Evolutionary conservation across 768 basidiomycete genomes (phyloP), one percentile per base, ranked within the genome.

Genomic region (Thelephora aurantiotincta): DNA sequence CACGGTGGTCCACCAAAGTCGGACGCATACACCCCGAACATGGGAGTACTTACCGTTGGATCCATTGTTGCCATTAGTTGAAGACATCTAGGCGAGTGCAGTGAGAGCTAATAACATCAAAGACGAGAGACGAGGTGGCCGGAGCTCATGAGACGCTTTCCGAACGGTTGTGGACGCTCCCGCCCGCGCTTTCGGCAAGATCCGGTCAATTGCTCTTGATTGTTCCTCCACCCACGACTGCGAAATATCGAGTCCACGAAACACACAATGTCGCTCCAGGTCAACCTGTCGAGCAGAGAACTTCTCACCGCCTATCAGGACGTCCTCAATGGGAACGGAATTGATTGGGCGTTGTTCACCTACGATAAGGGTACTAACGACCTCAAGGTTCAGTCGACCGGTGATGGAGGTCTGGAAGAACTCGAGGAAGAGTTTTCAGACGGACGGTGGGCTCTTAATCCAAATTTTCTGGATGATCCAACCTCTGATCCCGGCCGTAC

Each of bases 381-480:
- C 63, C 71, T 94, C 47, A 90, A 88, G 56, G 82, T 93, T 2
- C 90, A 93, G 58, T 71, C 74, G 2, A 83, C 80, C 1, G 92
- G 92, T n/a, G 70, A 68, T 48, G 86, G 83, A n/a, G 89, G 90
- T 1, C 71, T 97, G 11, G 85, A 93, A 54, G 90, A 91, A 56
- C 68, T 98, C 2, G 78, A 87, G 58, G 93, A 97, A 56, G 92
- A 94, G 65, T 98, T 97, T 64, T 87, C 82, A 36, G 92, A 97
- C 62, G 93, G 91, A 50, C 73, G 85, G 89, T 88, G 51, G 38
- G 80, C 60, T 11, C 35, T 48, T 45, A 36, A 37, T 26, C 20
- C 38, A 34, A 45, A 20, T 11, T 1, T 5, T 41, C 38, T 41
- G 14, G 16, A 22, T 11, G 22, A 14, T 41, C 22, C 7, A 18